Conservation (phyloP, 768 basidiomycete genomes). For the Pulveroboletus sp. region DNA sequence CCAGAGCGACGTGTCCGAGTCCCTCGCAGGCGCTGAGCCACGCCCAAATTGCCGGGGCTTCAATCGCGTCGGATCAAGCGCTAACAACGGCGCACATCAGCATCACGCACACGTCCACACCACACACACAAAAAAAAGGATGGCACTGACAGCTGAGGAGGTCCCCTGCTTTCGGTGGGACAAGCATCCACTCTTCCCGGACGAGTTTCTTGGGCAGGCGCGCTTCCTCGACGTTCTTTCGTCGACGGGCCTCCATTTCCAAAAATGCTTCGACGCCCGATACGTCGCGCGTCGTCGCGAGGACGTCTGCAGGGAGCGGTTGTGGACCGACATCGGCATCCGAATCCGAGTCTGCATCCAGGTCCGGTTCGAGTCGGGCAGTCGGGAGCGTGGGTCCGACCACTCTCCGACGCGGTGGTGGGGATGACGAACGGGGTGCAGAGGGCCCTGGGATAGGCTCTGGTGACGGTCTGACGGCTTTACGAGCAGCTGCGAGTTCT, state of each 20-base stretch:
- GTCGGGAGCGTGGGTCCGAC: slow-evolving; percentile 53
- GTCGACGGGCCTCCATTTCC: slow-evolving; percentile 75
- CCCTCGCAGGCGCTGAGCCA: slow-evolving; percentile 37
- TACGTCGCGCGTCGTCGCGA: slow-evolving; percentile 33
- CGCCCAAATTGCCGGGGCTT: slow-evolving; percentile 78
- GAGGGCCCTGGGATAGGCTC: slow-evolving; percentile 20
- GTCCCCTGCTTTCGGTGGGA: slow-evolving; percentile 80
- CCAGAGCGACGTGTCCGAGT: slow-evolving; percentile 72
- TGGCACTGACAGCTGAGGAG: slow-evolving; percentile 61
- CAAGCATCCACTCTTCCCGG: slow-evolving; percentile 98
- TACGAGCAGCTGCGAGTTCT: slow-evolving; percentile 48
- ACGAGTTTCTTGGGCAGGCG: slow-evolving; percentile 70
- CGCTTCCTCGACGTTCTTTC: slow-evolving; percentile 74
- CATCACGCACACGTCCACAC: no score
- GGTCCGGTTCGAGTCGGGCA: slow-evolving; percentile 26
- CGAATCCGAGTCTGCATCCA: slow-evolving; percentile 45
- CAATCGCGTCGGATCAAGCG: slow-evolving; percentile 82
- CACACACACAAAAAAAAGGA: slow-evolving; percentile 8
- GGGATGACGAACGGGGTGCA: slow-evolving; percentile 16
- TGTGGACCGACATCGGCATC: slow-evolving; percentile 84
- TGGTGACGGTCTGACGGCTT: slow-evolving; percentile 27
- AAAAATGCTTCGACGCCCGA: slow-evolving; percentile 80
- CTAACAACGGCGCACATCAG: slow-evolving; percentile 32
- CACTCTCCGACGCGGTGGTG: slow-evolving; percentile 29
- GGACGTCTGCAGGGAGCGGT: slow-evolving; percentile 51